These are phyloP conservation scores for Coprinopsis sp. DNA, from an alignment of 768 basidiomycete species.

Conservation along the genomic window DNA sequence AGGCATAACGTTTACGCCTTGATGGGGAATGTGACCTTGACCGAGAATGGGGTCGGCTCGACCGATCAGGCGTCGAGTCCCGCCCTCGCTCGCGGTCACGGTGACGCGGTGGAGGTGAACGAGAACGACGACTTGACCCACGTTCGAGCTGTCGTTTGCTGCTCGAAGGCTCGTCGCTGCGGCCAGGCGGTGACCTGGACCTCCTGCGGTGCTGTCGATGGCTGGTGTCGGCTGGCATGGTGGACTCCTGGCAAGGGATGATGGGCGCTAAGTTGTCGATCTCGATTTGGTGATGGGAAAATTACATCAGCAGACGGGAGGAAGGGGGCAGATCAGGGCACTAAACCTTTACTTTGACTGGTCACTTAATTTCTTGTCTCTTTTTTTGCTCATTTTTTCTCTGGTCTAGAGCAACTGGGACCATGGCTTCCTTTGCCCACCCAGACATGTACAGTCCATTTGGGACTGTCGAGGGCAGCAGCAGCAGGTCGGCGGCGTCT, in stretches of 20 bases:
- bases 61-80: conserved; percentile 12
- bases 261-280: not conserved
- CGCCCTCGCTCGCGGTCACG: not conserved
- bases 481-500: not conserved
- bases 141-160: not conserved
- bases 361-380: conserved; percentile 8
- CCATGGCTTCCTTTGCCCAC: conserved; percentile 5
- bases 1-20: conserved; percentile 21
- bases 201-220: conserved; percentile 5
- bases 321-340: not conserved
- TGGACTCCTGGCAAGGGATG: conserved; percentile 1
- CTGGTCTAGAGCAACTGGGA: not conserved
- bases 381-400: not conserved
- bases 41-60: conserved; percentile 7
- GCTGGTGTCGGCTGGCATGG: not conserved
- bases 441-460: not conserved
- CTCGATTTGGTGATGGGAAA: no score
- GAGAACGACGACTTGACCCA: not conserved
- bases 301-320: not conserved
- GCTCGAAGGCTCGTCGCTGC: not conserved
- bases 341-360: no score
- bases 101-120: not conserved
- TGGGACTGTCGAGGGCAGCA: not conserved
- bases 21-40: conserved; percentile 23
- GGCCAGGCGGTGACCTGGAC: no score